Percentiles rank a stretch among this genome's conserved stretches.
phyloP scores from a whole-genome alignment of 2,329 filamentous ascomycete species.

The Lasiodiplodia gonubiensis region DNA sequence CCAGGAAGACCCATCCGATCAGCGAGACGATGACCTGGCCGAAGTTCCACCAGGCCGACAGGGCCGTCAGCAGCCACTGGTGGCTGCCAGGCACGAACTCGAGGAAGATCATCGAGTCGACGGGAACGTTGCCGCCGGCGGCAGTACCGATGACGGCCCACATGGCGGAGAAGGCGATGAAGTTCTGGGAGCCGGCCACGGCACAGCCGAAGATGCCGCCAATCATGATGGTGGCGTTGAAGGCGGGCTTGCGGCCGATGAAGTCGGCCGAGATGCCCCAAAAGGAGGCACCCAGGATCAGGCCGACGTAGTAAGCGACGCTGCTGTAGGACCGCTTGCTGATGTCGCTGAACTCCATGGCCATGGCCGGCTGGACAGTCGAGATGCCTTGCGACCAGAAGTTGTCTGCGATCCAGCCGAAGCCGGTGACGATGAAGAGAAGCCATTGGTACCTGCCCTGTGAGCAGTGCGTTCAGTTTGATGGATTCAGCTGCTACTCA shows the following conservation, averaged over 20 bases:
- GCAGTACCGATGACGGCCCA: conserved; percentile 31
- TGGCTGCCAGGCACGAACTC: conserved; percentile 66
- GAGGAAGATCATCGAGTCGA: conserved; percentile 68
- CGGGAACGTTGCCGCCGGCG: conserved; percentile 59
- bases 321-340: conserved; percentile 39
- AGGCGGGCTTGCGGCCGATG: conserved; percentile 31
- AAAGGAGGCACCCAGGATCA: conserved; percentile 45
- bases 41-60: conserved; percentile 66
- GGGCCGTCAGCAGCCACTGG: conserved; percentile 64
- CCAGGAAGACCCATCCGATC: conserved; percentile 53
- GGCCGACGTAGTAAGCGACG: conserved; percentile 42
- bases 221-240: conserved; percentile 30
- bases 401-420: conserved; percentile 73
- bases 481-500: background rate
- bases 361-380: conserved; percentile 29
- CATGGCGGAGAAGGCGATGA: conserved; percentile 30
- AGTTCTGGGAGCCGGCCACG: conserved; percentile 31
- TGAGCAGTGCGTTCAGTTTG: background rate
- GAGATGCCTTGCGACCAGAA: conserved; percentile 39
- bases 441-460: conserved; percentile 56
- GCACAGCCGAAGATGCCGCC: conserved; percentile 31
- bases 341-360: conserved; percentile 30
- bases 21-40: conserved; percentile 60
- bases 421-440: conserved; percentile 69
- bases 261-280: conserved; percentile 42